phyloP scores from a whole-genome alignment of 2,329 filamentous ascomycete genomes.

The Xylariaceae sp. region DNA sequence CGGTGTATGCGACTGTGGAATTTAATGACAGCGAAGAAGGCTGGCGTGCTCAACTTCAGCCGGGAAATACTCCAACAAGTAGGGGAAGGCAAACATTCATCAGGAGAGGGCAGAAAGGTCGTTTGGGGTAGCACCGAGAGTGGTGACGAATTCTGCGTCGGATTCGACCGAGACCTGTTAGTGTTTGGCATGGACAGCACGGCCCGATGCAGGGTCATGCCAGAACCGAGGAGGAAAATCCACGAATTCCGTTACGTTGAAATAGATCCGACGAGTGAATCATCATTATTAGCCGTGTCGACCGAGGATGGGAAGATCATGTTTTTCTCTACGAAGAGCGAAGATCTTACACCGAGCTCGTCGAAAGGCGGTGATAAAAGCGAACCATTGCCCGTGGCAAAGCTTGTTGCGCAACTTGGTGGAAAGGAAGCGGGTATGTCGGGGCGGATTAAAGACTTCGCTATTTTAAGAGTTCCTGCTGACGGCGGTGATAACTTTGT shows the following conservation, averaged over 20 bases:
- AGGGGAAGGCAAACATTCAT: slow-evolving; percentile 75
- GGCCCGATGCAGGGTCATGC: slow-evolving; percentile 73
- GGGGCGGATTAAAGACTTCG: slow-evolving; percentile 87
- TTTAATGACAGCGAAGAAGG: slow-evolving; percentile 92
- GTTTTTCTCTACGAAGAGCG: slow-evolving; percentile 72
- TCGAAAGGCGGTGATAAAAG: slow-evolving; percentile 46
- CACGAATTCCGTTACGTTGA: slow-evolving; percentile 78
- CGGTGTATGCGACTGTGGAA: slow-evolving; percentile 95
- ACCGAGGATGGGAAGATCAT: slow-evolving; percentile 89
- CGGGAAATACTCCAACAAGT: slow-evolving; percentile 71
- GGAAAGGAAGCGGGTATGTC: slow-evolving; percentile 69
- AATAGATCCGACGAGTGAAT: slow-evolving; percentile 51
- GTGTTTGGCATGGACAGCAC: slow-evolving; percentile 89
- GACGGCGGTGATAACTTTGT: slow-evolving; percentile 49
- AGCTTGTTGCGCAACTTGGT: slow-evolving; percentile 75
- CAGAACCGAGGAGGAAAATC: slow-evolving; percentile 73
- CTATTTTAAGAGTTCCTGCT: slow-evolving; percentile 54
- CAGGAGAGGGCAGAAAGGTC: slow-evolving; percentile 81
- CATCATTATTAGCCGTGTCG: slow-evolving; percentile 70
- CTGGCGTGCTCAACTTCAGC: slow-evolving; percentile 85
- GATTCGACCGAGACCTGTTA: slow-evolving; percentile 82
- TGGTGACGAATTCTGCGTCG: slow-evolving; percentile 82
- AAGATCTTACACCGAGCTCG: slow-evolving; percentile 45
- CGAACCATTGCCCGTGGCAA: slow-evolving; percentile 56
- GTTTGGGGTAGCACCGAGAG: slow-evolving; percentile 74